Conservation (phyloP, 768 basidiomycete genomes). For the Mycena albidolilacea region DNA sequence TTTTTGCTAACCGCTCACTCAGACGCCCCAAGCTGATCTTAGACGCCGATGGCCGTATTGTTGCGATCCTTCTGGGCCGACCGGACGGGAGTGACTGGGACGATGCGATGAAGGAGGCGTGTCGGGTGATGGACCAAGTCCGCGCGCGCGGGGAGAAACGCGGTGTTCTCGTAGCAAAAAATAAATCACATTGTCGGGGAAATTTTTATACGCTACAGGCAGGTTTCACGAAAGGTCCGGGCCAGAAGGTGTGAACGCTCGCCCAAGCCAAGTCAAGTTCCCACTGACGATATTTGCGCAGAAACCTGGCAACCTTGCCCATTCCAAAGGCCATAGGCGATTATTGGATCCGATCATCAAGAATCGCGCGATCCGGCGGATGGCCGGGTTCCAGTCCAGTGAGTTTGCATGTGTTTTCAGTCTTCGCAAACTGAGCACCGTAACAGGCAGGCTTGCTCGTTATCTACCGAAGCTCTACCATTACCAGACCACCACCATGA, state of each 20-base stretch:
- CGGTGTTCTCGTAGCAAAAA: not conserved
- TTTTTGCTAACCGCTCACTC: not conserved
- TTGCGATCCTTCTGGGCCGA: not conserved
- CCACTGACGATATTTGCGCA: not conserved
- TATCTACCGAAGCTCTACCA: no score
- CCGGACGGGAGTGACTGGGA: slow-evolving; percentile 4
- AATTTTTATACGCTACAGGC: not conserved
- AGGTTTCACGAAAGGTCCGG: not conserved
- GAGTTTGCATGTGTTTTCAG: not conserved
- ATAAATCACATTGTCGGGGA: not conserved
- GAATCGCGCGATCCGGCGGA: not conserved
- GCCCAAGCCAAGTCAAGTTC: no score
- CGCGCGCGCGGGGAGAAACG: not conserved
- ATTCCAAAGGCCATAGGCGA: not conserved
- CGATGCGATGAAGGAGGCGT: not conserved
- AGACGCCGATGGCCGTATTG: not conserved
- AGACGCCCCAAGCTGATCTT: not conserved
- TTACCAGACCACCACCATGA: not conserved
- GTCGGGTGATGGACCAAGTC: not conserved
- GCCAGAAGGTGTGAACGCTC: not conserved
- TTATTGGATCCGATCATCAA: not conserved
- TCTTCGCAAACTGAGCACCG: no score
- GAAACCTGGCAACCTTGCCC: not conserved
- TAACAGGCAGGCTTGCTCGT: no score
- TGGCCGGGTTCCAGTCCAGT: slow-evolving; percentile 11